Conservation (phyloP, 129 eudicot genomes). For the Pittosporum tobira region DNA sequence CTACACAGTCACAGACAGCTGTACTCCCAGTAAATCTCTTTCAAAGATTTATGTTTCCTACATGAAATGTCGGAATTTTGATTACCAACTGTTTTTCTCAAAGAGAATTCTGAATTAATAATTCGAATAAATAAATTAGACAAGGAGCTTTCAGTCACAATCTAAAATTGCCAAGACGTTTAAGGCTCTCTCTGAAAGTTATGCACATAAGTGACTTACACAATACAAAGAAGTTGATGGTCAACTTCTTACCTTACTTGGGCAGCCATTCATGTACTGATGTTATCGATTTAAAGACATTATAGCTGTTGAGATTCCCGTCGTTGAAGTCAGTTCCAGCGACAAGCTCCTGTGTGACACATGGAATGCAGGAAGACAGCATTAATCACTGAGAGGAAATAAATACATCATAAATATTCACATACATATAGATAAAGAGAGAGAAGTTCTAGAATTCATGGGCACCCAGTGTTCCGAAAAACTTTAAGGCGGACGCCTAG, state of each 20-base stretch:
- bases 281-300: neutral
- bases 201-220: neutral
- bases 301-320: too few relatives aligned
- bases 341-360: too few relatives aligned
- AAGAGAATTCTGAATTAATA: too few relatives aligned
- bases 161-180: neutral
- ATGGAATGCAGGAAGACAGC: too few relatives aligned
- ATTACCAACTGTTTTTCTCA: slow-evolving; percentile 2
- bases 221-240: neutral
- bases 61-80: slow-evolving; percentile 2
- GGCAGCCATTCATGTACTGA: neutral
- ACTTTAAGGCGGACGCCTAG: too few relatives aligned
- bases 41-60: slow-evolving; percentile 5
- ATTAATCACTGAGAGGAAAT: too few relatives aligned
- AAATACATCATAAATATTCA: too few relatives aligned
- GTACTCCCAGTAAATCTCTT: slow-evolving; percentile 4
- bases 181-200: neutral
- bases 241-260: neutral
- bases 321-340: too few relatives aligned
- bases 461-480: too few relatives aligned
- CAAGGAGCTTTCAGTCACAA: neutral
- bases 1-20: slow-evolving; percentile 8
- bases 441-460: too few relatives aligned
- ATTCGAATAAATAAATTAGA: too few relatives aligned
- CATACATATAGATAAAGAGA: too few relatives aligned